Base-by-base conservation (phyloP, 2,329 filamentous ascomycete genomes). In the Sclerotiophoma versabilis region DNA sequence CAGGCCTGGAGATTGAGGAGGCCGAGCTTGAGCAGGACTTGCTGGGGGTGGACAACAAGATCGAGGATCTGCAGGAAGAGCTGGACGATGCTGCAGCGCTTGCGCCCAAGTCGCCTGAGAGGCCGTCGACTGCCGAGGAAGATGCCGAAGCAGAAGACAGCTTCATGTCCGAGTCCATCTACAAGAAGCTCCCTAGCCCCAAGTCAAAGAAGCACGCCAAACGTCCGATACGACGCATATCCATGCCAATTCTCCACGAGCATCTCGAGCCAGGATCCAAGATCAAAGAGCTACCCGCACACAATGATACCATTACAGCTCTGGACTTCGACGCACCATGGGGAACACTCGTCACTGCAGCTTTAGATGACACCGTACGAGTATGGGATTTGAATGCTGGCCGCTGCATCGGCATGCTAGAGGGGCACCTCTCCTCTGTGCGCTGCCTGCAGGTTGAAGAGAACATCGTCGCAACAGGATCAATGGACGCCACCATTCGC, bases 81-180 rank as follows among this genome's bases (percentile, higher is more conserved):
- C 66, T 83, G 52, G 80, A 82, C 22, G 81, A 82, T 64, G 78
- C 75, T 15, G 78, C 78, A 14, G 79, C 77, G 10, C 58, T 80
- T 56, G 77, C 77, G 11, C 71, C 73, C 43, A 77, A 77, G 57
- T 74, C 75, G 15, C 72, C 75, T 11, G 59, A 64, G 12, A 69
- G 75, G 17, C 65, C 69, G 14, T 71, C 70, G 17, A 72, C 84
- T 76, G 78, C 82, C 60, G 75, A 84, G 76, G 55, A 83, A 61
- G 77, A 89, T 71, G 44, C 51, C 3, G 76, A 89, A 65, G 80
- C 78, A 50, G 58, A 66, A 38, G 58, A 69, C 36, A 84, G 84
- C 1, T 99, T 98, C 79, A 98, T 98, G 95, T 97, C 95, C 3
- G 92, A 97, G 75, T 97, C 93, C 11, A 91, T 99, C 64, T 99